Conservation (phyloP, 768 basidiomycete genomes). For the Hortiboletus flavorubellus region DNA sequence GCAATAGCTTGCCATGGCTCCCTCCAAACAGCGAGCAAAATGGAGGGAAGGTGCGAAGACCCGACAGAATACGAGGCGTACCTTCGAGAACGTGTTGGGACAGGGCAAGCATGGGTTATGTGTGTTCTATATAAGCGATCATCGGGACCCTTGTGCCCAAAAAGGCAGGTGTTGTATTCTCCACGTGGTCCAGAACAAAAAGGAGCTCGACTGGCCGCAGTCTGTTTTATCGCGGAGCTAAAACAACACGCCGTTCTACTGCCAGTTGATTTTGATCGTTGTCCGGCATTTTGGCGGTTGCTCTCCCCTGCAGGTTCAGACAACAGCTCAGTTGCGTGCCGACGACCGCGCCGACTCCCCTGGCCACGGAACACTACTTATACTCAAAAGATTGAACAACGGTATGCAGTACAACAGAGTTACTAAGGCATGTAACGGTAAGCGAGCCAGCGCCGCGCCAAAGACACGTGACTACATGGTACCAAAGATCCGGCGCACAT, state of each 20-base stretch:
- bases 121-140: constrained; percentile 6
- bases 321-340: constrained; percentile 13
- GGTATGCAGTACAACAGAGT: not conserved
- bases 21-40: constrained; percentile 1
- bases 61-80: not conserved
- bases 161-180: constrained; percentile 31
- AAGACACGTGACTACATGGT: not conserved
- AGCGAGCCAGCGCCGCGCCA: constrained; percentile 18
- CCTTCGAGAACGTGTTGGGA: constrained; percentile 5
- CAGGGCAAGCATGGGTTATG: constrained; percentile 14
- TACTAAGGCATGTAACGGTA: not conserved
- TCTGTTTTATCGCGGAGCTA: constrained; percentile 17
- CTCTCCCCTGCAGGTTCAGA: not conserved
- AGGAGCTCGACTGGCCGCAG: constrained; percentile 6
- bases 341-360: not conserved
- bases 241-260: constrained; percentile 7
- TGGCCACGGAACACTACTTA: not conserved
- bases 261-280: constrained; percentile 1
- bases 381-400: not conserved
- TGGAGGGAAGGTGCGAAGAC: not conserved
- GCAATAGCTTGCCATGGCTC: constrained; percentile 24
- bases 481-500: constrained; percentile 29
- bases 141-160: constrained; percentile 25
- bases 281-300: not conserved
- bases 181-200: constrained; percentile 28